Evolutionary conservation across 2,329 filamentous ascomycete species (phyloP).

Genomic region (Zalaria sp.): DNA sequence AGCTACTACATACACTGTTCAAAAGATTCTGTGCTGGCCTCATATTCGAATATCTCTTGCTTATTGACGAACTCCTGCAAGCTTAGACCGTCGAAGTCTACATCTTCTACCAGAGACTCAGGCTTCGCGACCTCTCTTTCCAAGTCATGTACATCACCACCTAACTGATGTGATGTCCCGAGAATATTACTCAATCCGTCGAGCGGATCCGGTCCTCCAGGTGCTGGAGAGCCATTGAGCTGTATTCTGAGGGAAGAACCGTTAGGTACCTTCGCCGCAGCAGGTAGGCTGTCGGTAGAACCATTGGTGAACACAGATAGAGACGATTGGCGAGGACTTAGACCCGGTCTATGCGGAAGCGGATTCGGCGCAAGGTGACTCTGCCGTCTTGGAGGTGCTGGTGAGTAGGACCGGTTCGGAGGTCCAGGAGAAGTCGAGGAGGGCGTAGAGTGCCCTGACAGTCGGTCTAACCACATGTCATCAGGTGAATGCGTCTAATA

Average conservation of each 20-base stretch:
- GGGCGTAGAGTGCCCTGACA: conserved; percentile 56
- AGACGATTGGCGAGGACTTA: conserved; percentile 60
- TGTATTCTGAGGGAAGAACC: conserved; percentile 53
- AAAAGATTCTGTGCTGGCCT: conserved; percentile 45
- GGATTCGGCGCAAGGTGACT: conserved; percentile 55
- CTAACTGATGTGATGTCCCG: conserved; percentile 19
- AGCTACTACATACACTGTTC: conserved; percentile 24
- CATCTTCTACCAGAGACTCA: conserved; percentile 8
- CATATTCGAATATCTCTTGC: conserved; percentile 22
- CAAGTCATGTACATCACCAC: too few relatives aligned
- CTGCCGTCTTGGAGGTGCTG: conserved; percentile 53
- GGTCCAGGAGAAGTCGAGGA: conserved; percentile 48
- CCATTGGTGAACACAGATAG: conserved; percentile 60
- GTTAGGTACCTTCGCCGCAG: conserved; percentile 50
- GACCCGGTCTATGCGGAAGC: conserved; percentile 52
- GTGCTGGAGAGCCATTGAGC: conserved; percentile 32
- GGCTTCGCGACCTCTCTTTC: conserved; percentile 1
- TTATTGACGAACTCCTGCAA: conserved; percentile 53
- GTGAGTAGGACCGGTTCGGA: conserved; percentile 56
- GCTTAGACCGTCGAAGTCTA: conserved; percentile 63
- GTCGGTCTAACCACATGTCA: conserved; percentile 80
- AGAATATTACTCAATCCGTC: conserved; percentile 52
- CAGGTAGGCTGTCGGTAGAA: conserved; percentile 61
- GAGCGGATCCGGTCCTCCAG: conserved; percentile 52
- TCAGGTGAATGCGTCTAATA: neutral